Percentiles rank a stretch among this genome's conserved stretches.
Evolutionary conservation across 1,284 basidiomycete genomes (phyloP).

Genomic region (Ceratobasidium sp.): DNA sequence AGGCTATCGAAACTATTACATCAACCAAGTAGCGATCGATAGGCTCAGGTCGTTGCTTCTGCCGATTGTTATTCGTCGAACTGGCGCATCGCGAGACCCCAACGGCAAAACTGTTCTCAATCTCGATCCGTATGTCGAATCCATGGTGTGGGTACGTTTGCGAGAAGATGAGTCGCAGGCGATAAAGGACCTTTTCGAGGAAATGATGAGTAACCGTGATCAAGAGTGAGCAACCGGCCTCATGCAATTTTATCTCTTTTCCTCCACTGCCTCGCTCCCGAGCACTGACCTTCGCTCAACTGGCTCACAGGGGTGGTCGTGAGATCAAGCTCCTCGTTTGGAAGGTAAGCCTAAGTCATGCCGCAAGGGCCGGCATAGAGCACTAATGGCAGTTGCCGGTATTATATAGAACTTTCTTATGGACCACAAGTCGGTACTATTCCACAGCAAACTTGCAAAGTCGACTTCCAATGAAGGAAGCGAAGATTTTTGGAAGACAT

Average conservation of each 20-base stretch:
- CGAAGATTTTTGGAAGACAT: conserved; percentile 1
- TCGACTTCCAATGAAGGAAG: neutral
- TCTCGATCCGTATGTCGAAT: neutral
- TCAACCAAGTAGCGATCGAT: conserved; percentile 3
- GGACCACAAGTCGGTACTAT: neutral
- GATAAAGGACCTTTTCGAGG: neutral
- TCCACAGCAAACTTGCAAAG: neutral
- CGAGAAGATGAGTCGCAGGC: too few species aligned
- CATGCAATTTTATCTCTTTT: neutral
- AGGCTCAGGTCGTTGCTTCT: neutral
- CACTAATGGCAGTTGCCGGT: neutral
- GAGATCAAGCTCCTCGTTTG: too few species aligned
- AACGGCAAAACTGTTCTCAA: neutral
- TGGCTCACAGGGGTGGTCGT: too few species aligned
- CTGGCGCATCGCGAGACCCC: neutral
- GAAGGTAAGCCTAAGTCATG: neutral
- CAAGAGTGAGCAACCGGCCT: conserved; percentile 2
- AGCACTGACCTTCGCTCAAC: neutral
- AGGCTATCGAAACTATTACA: conserved; percentile 10
- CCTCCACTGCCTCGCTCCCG: neutral
- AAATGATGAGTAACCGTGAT: neutral
- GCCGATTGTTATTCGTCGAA: neutral
- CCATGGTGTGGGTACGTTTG: neutral
- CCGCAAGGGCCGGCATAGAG: neutral
- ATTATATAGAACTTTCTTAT: conserved; percentile 9